phyloP scores from a whole-genome alignment of 2,329 filamentous ascomycete species.

The Aspergillus aculeatinus region DNA sequence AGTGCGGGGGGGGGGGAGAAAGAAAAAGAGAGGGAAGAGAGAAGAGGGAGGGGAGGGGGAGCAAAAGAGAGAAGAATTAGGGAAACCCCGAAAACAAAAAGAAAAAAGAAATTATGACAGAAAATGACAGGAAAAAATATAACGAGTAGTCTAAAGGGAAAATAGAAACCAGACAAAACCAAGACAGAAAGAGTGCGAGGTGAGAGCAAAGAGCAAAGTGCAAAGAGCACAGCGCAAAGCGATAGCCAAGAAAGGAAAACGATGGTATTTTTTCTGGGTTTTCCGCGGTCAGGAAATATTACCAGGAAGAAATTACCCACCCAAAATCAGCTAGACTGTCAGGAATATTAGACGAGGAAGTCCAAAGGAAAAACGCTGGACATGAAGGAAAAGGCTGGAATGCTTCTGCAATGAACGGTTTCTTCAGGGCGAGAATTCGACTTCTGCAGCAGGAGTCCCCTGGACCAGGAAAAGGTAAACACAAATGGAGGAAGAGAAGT shows the following conservation, averaged over 20 bases:
- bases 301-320: neutral
- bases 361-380: neutral
- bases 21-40: neutral
- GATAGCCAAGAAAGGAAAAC: neutral
- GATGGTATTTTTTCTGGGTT: slow-evolving; percentile 4
- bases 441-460: neutral
- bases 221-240: slow-evolving; percentile 2
- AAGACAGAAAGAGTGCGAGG: slow-evolving; percentile 2
- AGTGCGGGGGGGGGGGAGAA: slow-evolving; percentile 20
- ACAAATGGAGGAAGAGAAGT: too few relatives aligned
- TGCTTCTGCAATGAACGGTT: neutral
- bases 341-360: neutral
- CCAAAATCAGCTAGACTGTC: neutral
- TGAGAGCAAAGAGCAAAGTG: neutral
- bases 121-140: too few relatives aligned
- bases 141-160: neutral
- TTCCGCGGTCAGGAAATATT: neutral
- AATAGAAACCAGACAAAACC: slow-evolving; percentile 7
- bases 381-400: neutral
- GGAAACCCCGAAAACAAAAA: neutral
- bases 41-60: neutral
- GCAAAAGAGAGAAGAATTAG: slow-evolving; percentile 2
- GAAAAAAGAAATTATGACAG: slow-evolving; percentile 3
- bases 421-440: neutral
- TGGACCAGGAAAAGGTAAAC: neutral